Evolutionary conservation across 2,329 filamentous ascomycete genomes (phyloP).

Genomic region (Sphaerostilbella broomeana): DNA sequence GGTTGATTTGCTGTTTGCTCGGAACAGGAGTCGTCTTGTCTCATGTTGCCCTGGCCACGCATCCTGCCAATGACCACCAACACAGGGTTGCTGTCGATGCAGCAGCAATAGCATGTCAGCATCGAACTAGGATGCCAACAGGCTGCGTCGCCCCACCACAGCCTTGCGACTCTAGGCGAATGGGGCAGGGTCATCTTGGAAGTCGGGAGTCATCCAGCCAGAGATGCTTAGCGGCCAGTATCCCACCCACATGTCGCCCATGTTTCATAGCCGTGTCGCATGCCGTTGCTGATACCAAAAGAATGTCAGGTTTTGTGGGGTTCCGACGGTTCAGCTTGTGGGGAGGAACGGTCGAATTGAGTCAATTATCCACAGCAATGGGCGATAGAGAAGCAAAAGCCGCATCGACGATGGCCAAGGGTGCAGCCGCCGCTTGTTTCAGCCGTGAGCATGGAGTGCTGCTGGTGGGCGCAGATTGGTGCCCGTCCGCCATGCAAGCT

Average conservation of each 20-base stretch:
- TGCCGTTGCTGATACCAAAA: conserved; percentile 4
- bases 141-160: too few species aligned
- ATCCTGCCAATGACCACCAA: too few species aligned
- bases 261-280: conserved; percentile 15
- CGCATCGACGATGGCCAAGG: conserved; percentile 9
- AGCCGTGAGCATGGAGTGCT: conserved; percentile 9
- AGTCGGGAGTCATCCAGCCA: too few species aligned
- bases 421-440: conserved; percentile 12
- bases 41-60: too few species aligned
- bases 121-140: too few species aligned
- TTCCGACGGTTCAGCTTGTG: conserved; percentile 3
- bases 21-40: too few species aligned
- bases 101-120: too few species aligned
- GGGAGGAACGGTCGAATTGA: background rate
- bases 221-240: conserved; percentile 8
- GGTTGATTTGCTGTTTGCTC: too few species aligned
- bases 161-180: too few species aligned
- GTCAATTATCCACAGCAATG: background rate
- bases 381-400: background rate
- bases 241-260: conserved; percentile 10
- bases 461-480: background rate
- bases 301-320: conserved; percentile 1
- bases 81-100: too few species aligned
- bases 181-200: too few species aligned
- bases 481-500: conserved; percentile 4